Percentiles rank a stretch among this genome's conserved stretches.
Conservation (phyloP, 768 basidiomycete genomes). For the Omphalotus guepiniiformis region DNA sequence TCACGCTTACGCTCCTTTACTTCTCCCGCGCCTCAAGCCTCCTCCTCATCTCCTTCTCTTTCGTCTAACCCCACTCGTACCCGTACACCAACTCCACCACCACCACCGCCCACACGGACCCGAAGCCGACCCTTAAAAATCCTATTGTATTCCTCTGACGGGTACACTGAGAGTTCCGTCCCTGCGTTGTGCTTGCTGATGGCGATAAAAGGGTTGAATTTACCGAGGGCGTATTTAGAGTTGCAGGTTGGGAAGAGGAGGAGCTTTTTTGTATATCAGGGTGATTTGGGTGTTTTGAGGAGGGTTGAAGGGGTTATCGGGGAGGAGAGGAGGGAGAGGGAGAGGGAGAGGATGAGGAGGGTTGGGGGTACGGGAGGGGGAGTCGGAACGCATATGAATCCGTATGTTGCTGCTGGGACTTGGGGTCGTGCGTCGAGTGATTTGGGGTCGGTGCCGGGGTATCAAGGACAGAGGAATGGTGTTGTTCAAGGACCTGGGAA, state of each 20-base stretch:
- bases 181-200: constrained; percentile 86
- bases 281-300: constrained; percentile 69
- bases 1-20: constrained; percentile 15
- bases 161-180: constrained; percentile 90
- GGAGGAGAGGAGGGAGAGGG: constrained; percentile 37
- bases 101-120: constrained; percentile 11
- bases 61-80: constrained; percentile 22
- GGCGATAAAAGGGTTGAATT: constrained; percentile 57
- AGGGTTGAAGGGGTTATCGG: constrained; percentile 55
- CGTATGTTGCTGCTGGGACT: constrained; percentile 2
- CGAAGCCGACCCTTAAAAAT: constrained; percentile 72
- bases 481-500: too few relatives aligned
- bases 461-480: too few relatives aligned
- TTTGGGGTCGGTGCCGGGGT: not conserved
- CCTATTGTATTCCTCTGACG: constrained; percentile 79
- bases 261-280: constrained; percentile 89
- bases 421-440: too few relatives aligned
- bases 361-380: constrained; percentile 22
- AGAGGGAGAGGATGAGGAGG: constrained; percentile 19
- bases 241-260: constrained; percentile 77
- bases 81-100: constrained; percentile 27
- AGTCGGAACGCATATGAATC: constrained; percentile 12
- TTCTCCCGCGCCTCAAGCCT: constrained; percentile 24
- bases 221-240: constrained; percentile 91
- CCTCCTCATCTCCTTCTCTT: constrained; percentile 28